Conservation (phyloP, 441 rosid genomes). For the Pelargonium cotyledonis region DNA sequence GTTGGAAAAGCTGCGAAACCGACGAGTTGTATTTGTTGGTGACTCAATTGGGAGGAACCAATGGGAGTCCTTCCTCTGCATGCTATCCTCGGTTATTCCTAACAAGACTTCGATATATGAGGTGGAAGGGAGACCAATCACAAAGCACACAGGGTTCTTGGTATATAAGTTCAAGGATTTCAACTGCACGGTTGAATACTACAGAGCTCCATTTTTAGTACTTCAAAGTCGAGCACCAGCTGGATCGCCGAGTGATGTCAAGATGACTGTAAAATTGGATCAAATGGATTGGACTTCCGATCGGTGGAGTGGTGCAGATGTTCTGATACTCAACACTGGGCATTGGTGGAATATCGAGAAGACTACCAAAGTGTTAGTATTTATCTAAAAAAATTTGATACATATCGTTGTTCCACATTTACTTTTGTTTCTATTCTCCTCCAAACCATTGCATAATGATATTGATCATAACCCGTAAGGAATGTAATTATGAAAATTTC, state of each 20-base stretch:
- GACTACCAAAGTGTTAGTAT: slow-evolving; percentile 50
- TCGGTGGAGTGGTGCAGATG: slow-evolving; percentile 61
- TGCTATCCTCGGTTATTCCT: slow-evolving; percentile 61
- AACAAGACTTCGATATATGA: slow-evolving; percentile 62
- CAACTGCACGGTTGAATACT: slow-evolving; percentile 86
- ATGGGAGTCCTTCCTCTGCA: slow-evolving; percentile 89
- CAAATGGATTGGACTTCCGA: slow-evolving; percentile 48
- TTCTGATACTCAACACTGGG: slow-evolving; percentile 62
- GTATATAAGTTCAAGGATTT: slow-evolving; percentile 66
- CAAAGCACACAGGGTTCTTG: slow-evolving; percentile 77
- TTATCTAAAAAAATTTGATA: too few relatives aligned
- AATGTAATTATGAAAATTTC: background rate
- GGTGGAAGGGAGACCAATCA: slow-evolving; percentile 68
- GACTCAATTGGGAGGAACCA: slow-evolving; percentile 93
- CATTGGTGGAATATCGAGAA: slow-evolving; percentile 85
- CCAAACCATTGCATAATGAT: background rate
- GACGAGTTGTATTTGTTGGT: slow-evolving; percentile 75
- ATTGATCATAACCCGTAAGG: background rate
- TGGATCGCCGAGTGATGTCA: slow-evolving; percentile 45
- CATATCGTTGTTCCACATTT: background rate
- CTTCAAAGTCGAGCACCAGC: slow-evolving; percentile 59
- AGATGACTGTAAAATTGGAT: slow-evolving; percentile 55
- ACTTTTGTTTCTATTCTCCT: background rate
- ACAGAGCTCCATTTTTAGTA: slow-evolving; percentile 73
- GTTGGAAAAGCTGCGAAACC: slow-evolving; percentile 59